Evolutionary conservation across 768 basidiomycete genomes (phyloP).

Genomic region (Pleurotus eryngii): DNA sequence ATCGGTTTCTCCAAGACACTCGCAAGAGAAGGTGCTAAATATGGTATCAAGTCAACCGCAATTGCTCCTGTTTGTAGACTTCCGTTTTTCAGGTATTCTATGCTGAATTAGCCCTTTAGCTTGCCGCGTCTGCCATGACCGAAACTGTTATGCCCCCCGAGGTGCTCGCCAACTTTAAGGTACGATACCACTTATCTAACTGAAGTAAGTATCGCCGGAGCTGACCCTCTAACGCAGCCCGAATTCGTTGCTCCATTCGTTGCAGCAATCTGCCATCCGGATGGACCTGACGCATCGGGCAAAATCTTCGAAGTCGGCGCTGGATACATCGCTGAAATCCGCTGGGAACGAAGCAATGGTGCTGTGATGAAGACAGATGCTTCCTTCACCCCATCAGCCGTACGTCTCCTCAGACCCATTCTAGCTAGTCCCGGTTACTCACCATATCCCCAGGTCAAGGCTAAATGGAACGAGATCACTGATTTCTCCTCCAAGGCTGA

Average conservation of each 20-base stretch:
- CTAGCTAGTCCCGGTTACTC: too few species aligned
- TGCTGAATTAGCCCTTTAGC: slow-evolving; percentile 35
- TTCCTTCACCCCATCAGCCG: slow-evolving; percentile 92
- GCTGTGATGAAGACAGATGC: slow-evolving; percentile 85
- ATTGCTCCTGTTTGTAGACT: slow-evolving; percentile 78
- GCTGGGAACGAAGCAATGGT: slow-evolving; percentile 92
- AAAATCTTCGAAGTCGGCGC: slow-evolving; percentile 92
- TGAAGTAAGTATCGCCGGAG: too few species aligned
- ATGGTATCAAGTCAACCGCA: slow-evolving; percentile 81
- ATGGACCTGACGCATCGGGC: slow-evolving; percentile 76
- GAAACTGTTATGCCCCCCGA: slow-evolving; percentile 94
- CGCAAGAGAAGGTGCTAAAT: slow-evolving; percentile 89
- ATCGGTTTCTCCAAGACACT: slow-evolving; percentile 91
- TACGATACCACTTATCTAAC: slow-evolving; percentile 20
- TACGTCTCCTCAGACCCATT: slow-evolving; percentile 27
- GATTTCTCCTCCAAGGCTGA: slow-evolving; percentile 67
- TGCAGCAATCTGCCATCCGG: slow-evolving; percentile 80
- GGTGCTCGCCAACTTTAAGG: slow-evolving; percentile 83
- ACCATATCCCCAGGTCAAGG: slow-evolving; percentile 56
- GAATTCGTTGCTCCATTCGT: slow-evolving; percentile 93
- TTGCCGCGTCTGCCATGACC: slow-evolving; percentile 96
- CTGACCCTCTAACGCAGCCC: slow-evolving; percentile 45
- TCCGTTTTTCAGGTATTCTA: background rate
- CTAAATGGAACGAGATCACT: slow-evolving; percentile 76
- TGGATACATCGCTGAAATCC: slow-evolving; percentile 85